Percentiles rank a stretch among this genome's conserved stretches.
phyloP scores from a whole-genome alignment of 306 rosid species.

The Phaseolus lunatus region DNA sequence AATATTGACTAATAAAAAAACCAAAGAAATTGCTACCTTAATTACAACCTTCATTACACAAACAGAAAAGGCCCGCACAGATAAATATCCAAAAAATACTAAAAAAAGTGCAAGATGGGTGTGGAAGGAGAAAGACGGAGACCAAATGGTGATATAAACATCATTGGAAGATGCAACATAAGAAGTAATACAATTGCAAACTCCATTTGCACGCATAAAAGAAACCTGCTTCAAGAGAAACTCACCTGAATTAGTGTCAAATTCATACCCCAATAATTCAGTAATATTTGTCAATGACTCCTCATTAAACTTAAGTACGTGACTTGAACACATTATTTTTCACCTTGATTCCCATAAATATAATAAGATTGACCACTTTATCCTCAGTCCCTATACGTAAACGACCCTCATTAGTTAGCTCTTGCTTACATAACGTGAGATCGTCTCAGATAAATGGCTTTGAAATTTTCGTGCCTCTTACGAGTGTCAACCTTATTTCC shows the following conservation, averaged over 20 bases:
- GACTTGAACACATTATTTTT: constrained; percentile 51
- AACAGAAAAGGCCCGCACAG: constrained; percentile 25
- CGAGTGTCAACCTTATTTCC: constrained; percentile 40
- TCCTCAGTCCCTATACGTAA: constrained; percentile 55
- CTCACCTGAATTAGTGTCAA: constrained; percentile 47
- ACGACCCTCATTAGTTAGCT: constrained; percentile 49
- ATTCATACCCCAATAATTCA: constrained; percentile 27
- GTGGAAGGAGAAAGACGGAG: constrained; percentile 12
- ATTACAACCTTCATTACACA: constrained; percentile 35
- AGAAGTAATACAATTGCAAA: constrained; percentile 30
- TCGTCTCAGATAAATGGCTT: constrained; percentile 38
- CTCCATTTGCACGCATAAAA: constrained; percentile 40
- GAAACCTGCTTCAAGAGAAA: constrained; percentile 42
- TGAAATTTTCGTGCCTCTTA: constrained; percentile 37
- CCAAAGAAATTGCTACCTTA: constrained; percentile 29
- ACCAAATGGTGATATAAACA: constrained; percentile 24
- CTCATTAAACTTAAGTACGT: constrained; percentile 38
- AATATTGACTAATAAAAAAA: constrained; percentile 3
- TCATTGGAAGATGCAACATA: constrained; percentile 37
- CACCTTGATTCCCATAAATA: constrained; percentile 49
- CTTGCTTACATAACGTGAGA: constrained; percentile 46
- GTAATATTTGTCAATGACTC: constrained; percentile 41
- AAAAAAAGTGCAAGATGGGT: not conserved
- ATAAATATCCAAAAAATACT: constrained; percentile 28
- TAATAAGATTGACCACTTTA: constrained; percentile 39